Conservation (phyloP, 768 basidiomycete species). For the Chalciporus pseudorubinellus region DNA sequence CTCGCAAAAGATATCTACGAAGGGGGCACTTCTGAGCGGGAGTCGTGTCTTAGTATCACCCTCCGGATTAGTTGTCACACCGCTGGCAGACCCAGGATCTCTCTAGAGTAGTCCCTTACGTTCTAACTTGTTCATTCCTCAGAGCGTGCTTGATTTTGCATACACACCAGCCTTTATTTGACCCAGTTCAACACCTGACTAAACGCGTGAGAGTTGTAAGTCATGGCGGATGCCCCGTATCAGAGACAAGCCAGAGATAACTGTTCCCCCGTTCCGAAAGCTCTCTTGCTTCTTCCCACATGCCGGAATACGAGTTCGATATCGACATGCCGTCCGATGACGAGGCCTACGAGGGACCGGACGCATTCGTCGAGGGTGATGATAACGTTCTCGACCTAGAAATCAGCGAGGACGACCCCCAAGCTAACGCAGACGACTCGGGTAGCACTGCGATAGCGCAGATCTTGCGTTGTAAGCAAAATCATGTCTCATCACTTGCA, state of each 20-base stretch:
- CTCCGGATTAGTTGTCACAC: too few relatives aligned
- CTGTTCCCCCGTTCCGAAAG: neutral
- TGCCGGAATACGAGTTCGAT: slow-evolving; percentile 23
- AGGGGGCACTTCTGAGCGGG: too few relatives aligned
- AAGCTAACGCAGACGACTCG: neutral
- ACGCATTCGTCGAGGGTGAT: slow-evolving; percentile 34
- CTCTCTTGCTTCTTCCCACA: slow-evolving; percentile 1
- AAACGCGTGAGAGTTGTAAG: too few relatives aligned
- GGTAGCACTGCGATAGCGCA: slow-evolving; percentile 19
- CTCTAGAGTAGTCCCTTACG: too few relatives aligned
- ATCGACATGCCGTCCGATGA: slow-evolving; percentile 21
- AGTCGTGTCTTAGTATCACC: too few relatives aligned
- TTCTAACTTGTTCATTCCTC: too few relatives aligned
- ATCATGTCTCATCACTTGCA: slow-evolving; percentile 2
- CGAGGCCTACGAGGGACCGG: slow-evolving; percentile 34
- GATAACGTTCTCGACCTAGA: slow-evolving; percentile 37
- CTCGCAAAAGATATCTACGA: too few relatives aligned
- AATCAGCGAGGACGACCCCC: slow-evolving; percentile 22
- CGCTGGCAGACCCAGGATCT: neutral
- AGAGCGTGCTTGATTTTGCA: too few relatives aligned
- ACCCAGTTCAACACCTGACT: too few relatives aligned
- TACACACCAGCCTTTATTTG: too few relatives aligned
- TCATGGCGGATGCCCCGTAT: neutral
- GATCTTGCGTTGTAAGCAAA: slow-evolving; percentile 29
- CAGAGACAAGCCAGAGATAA: slow-evolving; percentile 12